Conservation (phyloP, 176 grass and related monocot species). For the Otatea glauca region DNA sequence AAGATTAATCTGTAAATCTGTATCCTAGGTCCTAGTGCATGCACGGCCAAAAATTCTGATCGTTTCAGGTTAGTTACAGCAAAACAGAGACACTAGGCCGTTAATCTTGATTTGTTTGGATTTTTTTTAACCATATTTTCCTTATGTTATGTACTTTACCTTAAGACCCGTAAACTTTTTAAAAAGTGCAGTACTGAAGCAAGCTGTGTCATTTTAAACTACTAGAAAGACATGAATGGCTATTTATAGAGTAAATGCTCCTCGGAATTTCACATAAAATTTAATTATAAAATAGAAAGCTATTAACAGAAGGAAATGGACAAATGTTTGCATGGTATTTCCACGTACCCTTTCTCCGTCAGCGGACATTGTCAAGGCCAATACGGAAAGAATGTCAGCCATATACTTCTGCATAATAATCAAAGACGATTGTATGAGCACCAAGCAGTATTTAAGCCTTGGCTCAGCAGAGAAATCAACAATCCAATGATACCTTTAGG, state of each 20-base stretch:
- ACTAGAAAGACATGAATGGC: not conserved
- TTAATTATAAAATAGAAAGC: not conserved
- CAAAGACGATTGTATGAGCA: not conserved
- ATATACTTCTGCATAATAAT: slow-evolving; percentile 58
- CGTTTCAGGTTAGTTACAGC: no score
- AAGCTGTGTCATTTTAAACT: not conserved
- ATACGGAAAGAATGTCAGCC: slow-evolving; percentile 84
- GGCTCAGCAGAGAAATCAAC: not conserved
- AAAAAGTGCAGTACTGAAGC: no score
- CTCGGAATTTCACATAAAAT: not conserved
- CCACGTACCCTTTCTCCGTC: slow-evolving; percentile 80
- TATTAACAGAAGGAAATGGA: not conserved
- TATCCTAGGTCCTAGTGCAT: no score
- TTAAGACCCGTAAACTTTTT: no score
- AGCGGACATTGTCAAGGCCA: slow-evolving; percentile 87
- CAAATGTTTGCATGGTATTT: not conserved
- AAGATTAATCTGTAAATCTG: no score
- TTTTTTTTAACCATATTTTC: no score
- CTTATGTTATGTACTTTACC: no score
- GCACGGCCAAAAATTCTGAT: no score
- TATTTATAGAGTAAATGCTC: not conserved
- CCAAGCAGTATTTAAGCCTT: not conserved
- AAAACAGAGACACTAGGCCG: no score
- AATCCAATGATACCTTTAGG: slow-evolving; percentile 60
- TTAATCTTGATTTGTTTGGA: no score